These are phyloP conservation scores for Phlebiopsis gigantea DNA, from an alignment of 768 basidiomycete genomes.

Conservation along the genomic window DNA sequence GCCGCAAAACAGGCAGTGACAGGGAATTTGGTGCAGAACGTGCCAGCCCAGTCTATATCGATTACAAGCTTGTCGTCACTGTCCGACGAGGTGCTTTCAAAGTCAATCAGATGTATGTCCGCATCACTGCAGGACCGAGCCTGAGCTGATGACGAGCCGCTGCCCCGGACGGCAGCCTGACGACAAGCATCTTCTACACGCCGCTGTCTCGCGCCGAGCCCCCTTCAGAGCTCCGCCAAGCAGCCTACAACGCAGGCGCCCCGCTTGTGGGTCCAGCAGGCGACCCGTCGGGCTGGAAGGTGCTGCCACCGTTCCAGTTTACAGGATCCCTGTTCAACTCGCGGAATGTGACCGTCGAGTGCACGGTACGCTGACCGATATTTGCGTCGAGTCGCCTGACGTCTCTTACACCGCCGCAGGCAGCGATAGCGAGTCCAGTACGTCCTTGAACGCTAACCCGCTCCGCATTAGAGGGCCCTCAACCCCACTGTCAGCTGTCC, in stretches of 20 bases:
- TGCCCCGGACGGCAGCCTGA: conserved; percentile 22
- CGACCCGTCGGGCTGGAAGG: conserved; percentile 37
- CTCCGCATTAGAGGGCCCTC: neutral
- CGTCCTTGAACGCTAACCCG: conserved; percentile 5
- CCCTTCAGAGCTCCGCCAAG: conserved; percentile 31
- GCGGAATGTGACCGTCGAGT: conserved; percentile 24
- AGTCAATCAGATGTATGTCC: conserved; percentile 43
- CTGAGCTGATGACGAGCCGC: neutral
- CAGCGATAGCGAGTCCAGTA: conserved; percentile 47
- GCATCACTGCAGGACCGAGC: neutral
- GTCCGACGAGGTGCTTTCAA: conserved; percentile 43
- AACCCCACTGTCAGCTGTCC: conserved; percentile 32
- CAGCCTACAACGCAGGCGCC: conserved; percentile 30
- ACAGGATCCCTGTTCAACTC: conserved; percentile 32
- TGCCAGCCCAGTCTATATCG: conserved; percentile 49
- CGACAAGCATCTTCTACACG: conserved; percentile 28
- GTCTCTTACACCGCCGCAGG: conserved; percentile 26
- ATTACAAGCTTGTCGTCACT: conserved; percentile 48
- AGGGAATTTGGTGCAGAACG: conserved; percentile 41
- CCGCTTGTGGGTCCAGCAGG: conserved; percentile 33
- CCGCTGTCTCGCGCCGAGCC: conserved; percentile 29
- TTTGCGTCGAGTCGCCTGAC: neutral
- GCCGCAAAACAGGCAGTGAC: neutral
- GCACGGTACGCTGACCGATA: conserved; percentile 23
- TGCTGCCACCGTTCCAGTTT: conserved; percentile 26